A percentile compares a stretch with the other conserved stretches of the same genome.
Conservation (phyloP, 2,329 filamentous ascomycete genomes). For the Decorospora gaudefroyi region DNA sequence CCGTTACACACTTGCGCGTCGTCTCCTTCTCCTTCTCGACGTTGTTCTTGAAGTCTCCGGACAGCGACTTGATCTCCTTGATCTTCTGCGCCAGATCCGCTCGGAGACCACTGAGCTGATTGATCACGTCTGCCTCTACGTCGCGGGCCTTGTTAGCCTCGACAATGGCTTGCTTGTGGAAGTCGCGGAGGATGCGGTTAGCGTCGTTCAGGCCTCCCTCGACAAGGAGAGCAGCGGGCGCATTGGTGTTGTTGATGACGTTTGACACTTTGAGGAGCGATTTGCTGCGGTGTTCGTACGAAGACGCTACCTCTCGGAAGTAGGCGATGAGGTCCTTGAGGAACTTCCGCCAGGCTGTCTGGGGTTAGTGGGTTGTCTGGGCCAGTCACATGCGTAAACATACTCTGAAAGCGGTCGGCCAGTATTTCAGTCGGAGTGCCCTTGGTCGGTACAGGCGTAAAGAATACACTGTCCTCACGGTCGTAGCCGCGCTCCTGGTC, state of each 20-base stretch:
- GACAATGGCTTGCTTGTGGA: constrained; percentile 76
- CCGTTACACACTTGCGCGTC: constrained; percentile 77
- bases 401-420: constrained; percentile 86
- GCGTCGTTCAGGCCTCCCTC: constrained; percentile 89
- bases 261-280: constrained; percentile 80
- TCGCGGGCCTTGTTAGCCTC: constrained; percentile 89
- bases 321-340: constrained; percentile 93
- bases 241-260: constrained; percentile 76
- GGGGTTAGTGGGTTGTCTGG: constrained; percentile 20
- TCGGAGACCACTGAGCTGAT: constrained; percentile 80
- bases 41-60: constrained; percentile 94
- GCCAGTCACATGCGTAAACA: constrained; percentile 29
- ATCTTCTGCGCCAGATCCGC: constrained; percentile 94
- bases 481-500: constrained; percentile 66
- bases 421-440: constrained; percentile 87
- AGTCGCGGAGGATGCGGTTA: constrained; percentile 75
- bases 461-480: constrained; percentile 82
- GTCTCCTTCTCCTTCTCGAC: constrained; percentile 93
- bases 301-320: constrained; percentile 86
- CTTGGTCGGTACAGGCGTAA: constrained; percentile 83
- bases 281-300: constrained; percentile 86
- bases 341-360: constrained; percentile 88
- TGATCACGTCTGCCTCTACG: constrained; percentile 88
- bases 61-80: constrained; percentile 94
- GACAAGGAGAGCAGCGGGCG: constrained; percentile 75